Conservation (phyloP, 495 filamentous ascomycete species). For the Penicillium coprophilum region DNA sequence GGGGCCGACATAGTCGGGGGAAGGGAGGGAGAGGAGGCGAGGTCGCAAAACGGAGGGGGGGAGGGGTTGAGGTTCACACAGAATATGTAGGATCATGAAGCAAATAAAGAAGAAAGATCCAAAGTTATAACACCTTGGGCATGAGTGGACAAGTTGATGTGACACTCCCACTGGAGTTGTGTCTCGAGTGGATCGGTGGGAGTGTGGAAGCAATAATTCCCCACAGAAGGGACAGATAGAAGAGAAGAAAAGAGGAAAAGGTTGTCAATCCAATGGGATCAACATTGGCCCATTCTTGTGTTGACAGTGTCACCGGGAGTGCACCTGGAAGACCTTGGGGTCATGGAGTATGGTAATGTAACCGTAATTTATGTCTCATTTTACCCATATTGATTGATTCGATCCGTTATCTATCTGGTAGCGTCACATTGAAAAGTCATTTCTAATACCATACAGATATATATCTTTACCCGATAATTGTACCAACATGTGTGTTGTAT, state of each 20-base stretch:
- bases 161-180: slow-evolving; percentile 33
- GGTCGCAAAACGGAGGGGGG: background rate
- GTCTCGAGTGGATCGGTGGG: slow-evolving; percentile 29
- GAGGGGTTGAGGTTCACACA: slow-evolving; percentile 5
- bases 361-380: slow-evolving; percentile 10
- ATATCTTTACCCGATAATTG: too few relatives aligned
- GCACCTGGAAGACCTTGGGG: slow-evolving; percentile 31
- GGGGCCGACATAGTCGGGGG: slow-evolving; percentile 39
- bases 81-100: slow-evolving; percentile 13
- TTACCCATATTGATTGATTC: too few relatives aligned
- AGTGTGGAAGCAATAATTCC: slow-evolving; percentile 23
- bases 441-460: background rate
- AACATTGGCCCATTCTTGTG: slow-evolving; percentile 42
- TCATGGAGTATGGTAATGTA: slow-evolving; percentile 26
- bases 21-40: slow-evolving; percentile 10
- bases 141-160: slow-evolving; percentile 15
- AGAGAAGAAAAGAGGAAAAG: slow-evolving; percentile 3
- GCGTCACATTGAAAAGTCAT: background rate
- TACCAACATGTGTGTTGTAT: background rate
- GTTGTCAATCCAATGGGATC: slow-evolving; percentile 32
- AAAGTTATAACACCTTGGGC: slow-evolving; percentile 14
- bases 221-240: slow-evolving; percentile 7
- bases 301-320: slow-evolving; percentile 26
- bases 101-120: slow-evolving; percentile 21
- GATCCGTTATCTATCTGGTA: too few relatives aligned